A percentile compares a stretch with the other conserved stretches of the same genome.
Conservation (phyloP, 2,329 filamentous ascomycete species). For the Fusarium compactum region DNA sequence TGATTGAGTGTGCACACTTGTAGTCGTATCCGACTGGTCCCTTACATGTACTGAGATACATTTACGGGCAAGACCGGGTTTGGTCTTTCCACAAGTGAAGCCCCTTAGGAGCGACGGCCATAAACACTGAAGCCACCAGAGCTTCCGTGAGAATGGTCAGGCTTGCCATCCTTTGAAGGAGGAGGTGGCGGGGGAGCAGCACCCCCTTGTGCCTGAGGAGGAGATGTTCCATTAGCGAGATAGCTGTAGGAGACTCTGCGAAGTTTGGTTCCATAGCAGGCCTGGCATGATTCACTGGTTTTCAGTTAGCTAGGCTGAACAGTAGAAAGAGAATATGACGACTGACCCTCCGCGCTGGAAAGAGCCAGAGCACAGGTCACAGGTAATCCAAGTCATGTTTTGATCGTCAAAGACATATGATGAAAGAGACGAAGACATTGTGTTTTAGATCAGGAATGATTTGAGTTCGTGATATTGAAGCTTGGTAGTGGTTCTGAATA, state of each 20-base stretch:
- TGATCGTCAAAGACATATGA: constrained; percentile 41
- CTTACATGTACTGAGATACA: constrained; percentile 42
- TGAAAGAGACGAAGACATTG: constrained; percentile 33
- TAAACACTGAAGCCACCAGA: constrained; percentile 32
- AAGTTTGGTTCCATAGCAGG: constrained; percentile 45
- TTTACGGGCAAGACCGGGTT: constrained; percentile 21
- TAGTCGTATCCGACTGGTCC: constrained; percentile 21
- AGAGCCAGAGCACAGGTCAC: constrained; percentile 42
- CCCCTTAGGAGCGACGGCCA: constrained; percentile 17
- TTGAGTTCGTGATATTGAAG: constrained; percentile 3
- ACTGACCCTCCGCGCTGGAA: constrained; percentile 40
- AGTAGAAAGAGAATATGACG: background rate
- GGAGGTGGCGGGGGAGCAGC: constrained; percentile 29
- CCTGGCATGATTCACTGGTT: constrained; percentile 30
- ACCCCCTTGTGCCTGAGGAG: constrained; percentile 18
- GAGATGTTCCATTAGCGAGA: constrained; percentile 22
- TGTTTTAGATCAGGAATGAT: background rate
- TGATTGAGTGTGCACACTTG: constrained; percentile 31
- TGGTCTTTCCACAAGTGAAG: background rate
- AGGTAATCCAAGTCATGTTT: constrained; percentile 46
- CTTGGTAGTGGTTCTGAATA: background rate
- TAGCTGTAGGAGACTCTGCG: constrained; percentile 41
- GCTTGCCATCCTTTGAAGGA: constrained; percentile 29
- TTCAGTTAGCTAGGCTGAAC: background rate
- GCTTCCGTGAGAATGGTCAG: constrained; percentile 25